A percentile compares a stretch with the other conserved stretches of the same genome.
Evolutionary conservation across 495 filamentous ascomycete species (phyloP).

Genomic region (Apodospora peruviana): DNA sequence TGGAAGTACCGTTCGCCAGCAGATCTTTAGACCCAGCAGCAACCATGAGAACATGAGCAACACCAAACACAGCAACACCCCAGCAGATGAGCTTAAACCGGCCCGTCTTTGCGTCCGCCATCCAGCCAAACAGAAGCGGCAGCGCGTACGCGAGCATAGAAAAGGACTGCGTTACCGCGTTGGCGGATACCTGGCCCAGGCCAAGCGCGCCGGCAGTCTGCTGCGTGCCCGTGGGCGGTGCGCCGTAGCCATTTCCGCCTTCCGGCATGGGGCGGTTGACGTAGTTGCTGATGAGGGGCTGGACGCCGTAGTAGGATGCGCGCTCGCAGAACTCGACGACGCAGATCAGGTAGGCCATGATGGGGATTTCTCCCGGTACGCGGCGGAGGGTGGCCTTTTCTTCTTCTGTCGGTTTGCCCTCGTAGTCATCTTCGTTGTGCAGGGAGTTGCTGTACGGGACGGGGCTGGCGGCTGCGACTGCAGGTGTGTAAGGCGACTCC

Average conservation of each 20-base stretch:
- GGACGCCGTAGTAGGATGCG: conserved; percentile 54
- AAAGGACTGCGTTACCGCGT: conserved; percentile 56
- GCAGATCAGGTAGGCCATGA: conserved; percentile 52
- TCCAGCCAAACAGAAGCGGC: conserved; percentile 52
- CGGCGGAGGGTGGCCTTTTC: conserved; percentile 51
- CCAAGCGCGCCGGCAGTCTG: conserved; percentile 54
- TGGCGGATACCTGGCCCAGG: conserved; percentile 54
- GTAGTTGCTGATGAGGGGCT: conserved; percentile 54
- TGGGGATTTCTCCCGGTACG: conserved; percentile 47
- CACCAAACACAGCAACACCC: conserved; percentile 57
- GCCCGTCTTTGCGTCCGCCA: conserved; percentile 53
- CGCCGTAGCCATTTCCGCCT: conserved; percentile 60
- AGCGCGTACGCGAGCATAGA: conserved; percentile 54
- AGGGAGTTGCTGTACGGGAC: neutral
- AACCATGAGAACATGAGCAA: conserved; percentile 61
- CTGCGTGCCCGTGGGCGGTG: conserved; percentile 47
- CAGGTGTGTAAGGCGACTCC: neutral
- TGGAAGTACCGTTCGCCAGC: conserved; percentile 49
- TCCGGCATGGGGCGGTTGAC: conserved; percentile 49
- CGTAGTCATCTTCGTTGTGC: conserved; percentile 35
- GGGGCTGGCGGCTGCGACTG: neutral
- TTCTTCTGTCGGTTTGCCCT: conserved; percentile 51
- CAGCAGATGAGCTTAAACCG: conserved; percentile 58
- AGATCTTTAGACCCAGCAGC: conserved; percentile 54
- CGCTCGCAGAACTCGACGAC: conserved; percentile 57